Evolutionary conservation across 805 yeast species (phyloP), one percentile per base, ranked within the genome.

Genomic region (Zygoascus ofunaensis): DNA sequence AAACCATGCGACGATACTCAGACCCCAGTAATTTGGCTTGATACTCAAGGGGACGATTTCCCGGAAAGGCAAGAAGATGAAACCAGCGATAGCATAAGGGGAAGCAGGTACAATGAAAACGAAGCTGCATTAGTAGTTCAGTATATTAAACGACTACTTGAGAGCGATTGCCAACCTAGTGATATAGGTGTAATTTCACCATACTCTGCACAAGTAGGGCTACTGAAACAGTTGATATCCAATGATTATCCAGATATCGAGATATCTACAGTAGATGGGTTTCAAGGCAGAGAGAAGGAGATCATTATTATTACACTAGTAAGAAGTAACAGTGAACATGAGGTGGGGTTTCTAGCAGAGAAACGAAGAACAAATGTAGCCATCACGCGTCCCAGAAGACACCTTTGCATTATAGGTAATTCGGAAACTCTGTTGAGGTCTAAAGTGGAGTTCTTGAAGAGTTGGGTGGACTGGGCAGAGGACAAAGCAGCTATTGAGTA

Each of bases 251-350:
- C 73, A 0, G 57, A 49, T 2, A 65, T 90, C 4, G 97, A 90
- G 57, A 75, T 89, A 0, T 77, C 94, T 3, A 86, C 97, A 0
- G 90, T 90, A 3, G 98, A 90, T 64, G 97, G 97, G 1, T 92
- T 90, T 56, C 98, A 90, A 66, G 98, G 98, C 1, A 69, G 97
- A 49, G 98, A 90, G 58, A 92, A 90, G 60, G 94, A 89, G 54
- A 81, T 79, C 0, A 87, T 90, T 4, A 71, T 90, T 1, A 64
- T 92, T 10, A 73, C 92, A 1, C 61, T 90, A 43, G 97, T 90
- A 2, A 70, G 98, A 50, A 81, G 92, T 34, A 90, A 90, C 59
- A 80, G 74, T 18, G 55, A 64, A 2, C 61, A 71, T 28, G 84
- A 81, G 42, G 80, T 89, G 39, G 97, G 97, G 7, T 92, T 90